Percentiles rank a stretch among this genome's conserved stretches.
These are phyloP conservation scores for Barbatosphaeria neglecta DNA, from an alignment of 495 filamentous ascomycete genomes.

Conservation along the genomic window DNA sequence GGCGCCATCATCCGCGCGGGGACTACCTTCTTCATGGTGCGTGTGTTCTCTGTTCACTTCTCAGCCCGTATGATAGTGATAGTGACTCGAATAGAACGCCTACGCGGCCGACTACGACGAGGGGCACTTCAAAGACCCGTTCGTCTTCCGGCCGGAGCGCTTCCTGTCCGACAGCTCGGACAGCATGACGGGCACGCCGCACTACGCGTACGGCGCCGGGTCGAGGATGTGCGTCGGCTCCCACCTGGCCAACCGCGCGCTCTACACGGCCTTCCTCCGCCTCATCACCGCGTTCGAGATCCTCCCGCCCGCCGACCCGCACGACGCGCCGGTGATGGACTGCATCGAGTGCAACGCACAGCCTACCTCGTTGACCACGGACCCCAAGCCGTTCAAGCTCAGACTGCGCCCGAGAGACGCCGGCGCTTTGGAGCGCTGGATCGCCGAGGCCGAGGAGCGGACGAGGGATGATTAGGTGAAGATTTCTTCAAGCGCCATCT, in stretches of 20 bases:
- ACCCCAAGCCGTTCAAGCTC: constrained; percentile 60
- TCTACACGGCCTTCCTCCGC: constrained; percentile 58
- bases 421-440: constrained; percentile 35
- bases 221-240: constrained; percentile 65
- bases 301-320: constrained; percentile 12
- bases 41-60: constrained; percentile 1
- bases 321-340: constrained; percentile 45
- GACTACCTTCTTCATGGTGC: constrained; percentile 56
- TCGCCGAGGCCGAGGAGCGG: constrained; percentile 44
- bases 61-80: background rate
- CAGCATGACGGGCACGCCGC: constrained; percentile 48
- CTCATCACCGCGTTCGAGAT: constrained; percentile 51
- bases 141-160: constrained; percentile 50
- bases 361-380: constrained; percentile 53
- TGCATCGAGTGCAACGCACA: constrained; percentile 51
- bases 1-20: constrained; percentile 49
- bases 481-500: background rate
- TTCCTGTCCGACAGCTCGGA: constrained; percentile 38
- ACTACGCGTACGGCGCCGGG: constrained; percentile 61
- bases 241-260: constrained; percentile 54
- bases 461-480: constrained; percentile 37
- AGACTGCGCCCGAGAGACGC: constrained; percentile 38
- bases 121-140: constrained; percentile 49
- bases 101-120: constrained; percentile 60
- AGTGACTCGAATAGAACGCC: constrained; percentile 36